phyloP scores from a whole-genome alignment of 352 stramenopile genomes.

The Phytopythium litorale region DNA sequence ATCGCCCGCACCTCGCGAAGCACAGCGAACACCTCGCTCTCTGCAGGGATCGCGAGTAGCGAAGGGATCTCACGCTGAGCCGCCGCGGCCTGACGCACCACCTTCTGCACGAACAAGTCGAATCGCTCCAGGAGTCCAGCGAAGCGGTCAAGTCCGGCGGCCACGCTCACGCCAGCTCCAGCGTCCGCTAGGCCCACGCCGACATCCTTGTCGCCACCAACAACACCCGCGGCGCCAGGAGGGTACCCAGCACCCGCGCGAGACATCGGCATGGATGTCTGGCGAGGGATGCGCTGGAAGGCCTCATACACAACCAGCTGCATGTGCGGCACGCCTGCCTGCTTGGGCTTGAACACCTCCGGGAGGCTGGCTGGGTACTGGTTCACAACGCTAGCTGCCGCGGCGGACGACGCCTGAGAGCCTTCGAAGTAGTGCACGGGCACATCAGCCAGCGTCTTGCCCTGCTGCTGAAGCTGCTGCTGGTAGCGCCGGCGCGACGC shows the following conservation, averaged over 20 bases:
- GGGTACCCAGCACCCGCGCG: conserved; percentile 33
- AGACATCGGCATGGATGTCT: conserved; percentile 84
- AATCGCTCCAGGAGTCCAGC: conserved; percentile 84
- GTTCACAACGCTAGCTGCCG: conserved; percentile 28
- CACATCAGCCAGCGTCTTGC: conserved; percentile 57
- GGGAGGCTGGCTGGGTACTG: conserved; percentile 82
- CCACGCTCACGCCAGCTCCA: conserved; percentile 60
- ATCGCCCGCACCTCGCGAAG: conserved; percentile 76
- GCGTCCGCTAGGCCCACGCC: conserved; percentile 9
- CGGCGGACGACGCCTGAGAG: conserved; percentile 25
- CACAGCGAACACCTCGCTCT: conserved; percentile 84
- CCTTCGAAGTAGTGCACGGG: conserved; percentile 79
- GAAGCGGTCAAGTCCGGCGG: conserved; percentile 75
- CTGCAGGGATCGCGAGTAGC: conserved; percentile 56
- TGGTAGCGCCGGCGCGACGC: conserved; percentile 79
- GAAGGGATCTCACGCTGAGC: conserved; percentile 76
- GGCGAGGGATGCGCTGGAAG: conserved; percentile 94
- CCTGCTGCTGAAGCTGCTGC: conserved; percentile 76
- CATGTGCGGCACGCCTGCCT: conserved; percentile 87
- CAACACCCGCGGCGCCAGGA: conserved; percentile 10
- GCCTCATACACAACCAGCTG: conserved; percentile 98
- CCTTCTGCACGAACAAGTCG: conserved; percentile 85
- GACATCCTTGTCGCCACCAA: conserved; percentile 36
- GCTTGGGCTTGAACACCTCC: conserved; percentile 93
- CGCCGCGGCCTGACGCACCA: conserved; percentile 67